phyloP scores from a whole-genome alignment of 805 yeast genomes.

The Aciculoconidium aculeatum region DNA sequence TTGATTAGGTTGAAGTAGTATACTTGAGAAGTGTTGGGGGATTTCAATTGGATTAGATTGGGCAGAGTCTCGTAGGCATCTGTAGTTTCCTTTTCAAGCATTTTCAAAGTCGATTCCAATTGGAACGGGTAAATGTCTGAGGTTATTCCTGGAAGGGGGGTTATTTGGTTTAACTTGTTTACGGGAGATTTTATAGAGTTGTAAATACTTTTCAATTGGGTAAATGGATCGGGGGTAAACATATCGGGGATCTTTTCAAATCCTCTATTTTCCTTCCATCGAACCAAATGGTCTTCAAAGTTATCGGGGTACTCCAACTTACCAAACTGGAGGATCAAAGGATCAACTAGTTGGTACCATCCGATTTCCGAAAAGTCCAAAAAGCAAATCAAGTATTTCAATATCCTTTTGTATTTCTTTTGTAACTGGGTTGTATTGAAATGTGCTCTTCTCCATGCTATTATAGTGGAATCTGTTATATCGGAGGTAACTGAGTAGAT shows the following conservation, averaged over 20 bases:
- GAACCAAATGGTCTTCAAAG: too few species aligned
- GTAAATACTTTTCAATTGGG: too few species aligned
- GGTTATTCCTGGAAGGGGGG: too few species aligned
- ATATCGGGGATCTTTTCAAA: too few species aligned
- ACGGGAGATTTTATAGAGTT: too few species aligned
- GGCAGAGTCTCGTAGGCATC: conserved; percentile 30
- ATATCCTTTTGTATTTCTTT: conserved; percentile 20
- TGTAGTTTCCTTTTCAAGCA: conserved; percentile 48
- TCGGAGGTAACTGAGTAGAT: conserved; percentile 47
- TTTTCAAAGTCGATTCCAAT: conserved; percentile 51
- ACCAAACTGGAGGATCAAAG: too few species aligned
- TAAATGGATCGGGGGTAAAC: too few species aligned
- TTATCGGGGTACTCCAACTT: too few species aligned
- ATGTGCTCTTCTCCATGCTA: conserved; percentile 30
- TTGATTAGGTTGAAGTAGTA: conserved; percentile 34
- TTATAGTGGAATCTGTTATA: conserved; percentile 25
- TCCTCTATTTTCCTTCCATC: too few species aligned
- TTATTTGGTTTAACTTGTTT: too few species aligned
- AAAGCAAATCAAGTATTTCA: conserved; percentile 32
- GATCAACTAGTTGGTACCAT: conserved; percentile 22
- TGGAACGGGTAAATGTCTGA: conserved; percentile 54
- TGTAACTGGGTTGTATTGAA: conserved; percentile 24
- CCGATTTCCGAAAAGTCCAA: conserved; percentile 37
- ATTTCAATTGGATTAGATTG: conserved; percentile 20
- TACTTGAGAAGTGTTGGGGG: conserved; percentile 10